Evolutionary conservation across 1,284 basidiomycete genomes (phyloP), one percentile per base, ranked within the genome.

Genomic region (Xanthoconium separans): DNA sequence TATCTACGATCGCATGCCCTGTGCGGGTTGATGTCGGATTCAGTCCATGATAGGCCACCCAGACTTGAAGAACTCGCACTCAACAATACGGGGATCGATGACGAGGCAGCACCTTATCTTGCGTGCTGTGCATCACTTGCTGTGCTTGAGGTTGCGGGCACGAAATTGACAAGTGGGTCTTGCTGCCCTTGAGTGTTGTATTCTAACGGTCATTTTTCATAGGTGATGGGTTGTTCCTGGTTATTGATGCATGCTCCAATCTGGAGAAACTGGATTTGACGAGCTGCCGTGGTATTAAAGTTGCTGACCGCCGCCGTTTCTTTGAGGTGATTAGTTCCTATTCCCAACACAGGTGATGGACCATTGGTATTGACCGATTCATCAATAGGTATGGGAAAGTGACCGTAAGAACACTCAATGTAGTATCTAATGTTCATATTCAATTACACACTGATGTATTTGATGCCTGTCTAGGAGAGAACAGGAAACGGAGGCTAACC

Each of bases 1-100:
- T 68, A 69, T 30, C 65, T 89, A 39, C 75, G 72, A n/a, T 84
- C 85, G 1, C 65, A 63, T 4, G 77, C 85, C 61, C 70, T 89
- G 6, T 71, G 66, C 22, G 80, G 81, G 3, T 66, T 88, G 4
- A 51, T 78, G 18, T 62, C 77, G 1, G 72, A 72, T 13, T 58
- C 61, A 44, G 43, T 52, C 39, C 61, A 67, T 24, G 65, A 74
- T 16, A 66, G 56, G 4, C 57, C 65, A 9, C 71, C 80, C 1
- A 63, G 61, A 12, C 62, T 87, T 6, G 73, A 78, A 56, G 74
- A 72, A 5, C 72, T 89, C 6, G 71, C 76, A n/a, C 68, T 89
- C 24, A 85, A 81, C 58, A 81, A 84, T 55, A 87, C 86, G 0
- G 66, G 73, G 4, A 75, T 89, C 30, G 83, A 82, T 48, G 85